phyloP scores from a whole-genome alignment of 257 asterid species.

The Plantago major region DNA sequence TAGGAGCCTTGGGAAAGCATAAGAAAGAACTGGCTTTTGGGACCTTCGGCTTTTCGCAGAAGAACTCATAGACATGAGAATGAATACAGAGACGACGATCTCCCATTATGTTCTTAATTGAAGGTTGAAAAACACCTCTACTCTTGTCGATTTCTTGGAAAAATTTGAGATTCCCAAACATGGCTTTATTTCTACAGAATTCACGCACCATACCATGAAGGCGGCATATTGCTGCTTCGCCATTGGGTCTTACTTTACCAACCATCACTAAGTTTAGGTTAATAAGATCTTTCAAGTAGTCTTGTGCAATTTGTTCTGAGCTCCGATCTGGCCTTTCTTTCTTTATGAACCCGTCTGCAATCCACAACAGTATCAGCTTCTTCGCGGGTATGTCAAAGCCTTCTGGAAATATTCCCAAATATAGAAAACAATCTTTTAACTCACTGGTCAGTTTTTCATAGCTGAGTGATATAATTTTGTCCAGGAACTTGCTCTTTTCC shows the following conservation, averaged over 20 bases:
- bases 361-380: conserved; percentile 25
- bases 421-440: conserved; percentile 28
- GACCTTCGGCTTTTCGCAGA: conserved; percentile 13
- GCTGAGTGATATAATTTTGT: conserved; percentile 16
- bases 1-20: conserved; percentile 15
- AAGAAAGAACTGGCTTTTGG: conserved; percentile 25
- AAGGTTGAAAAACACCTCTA: neutral
- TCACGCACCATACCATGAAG: conserved; percentile 26
- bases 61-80: conserved; percentile 20
- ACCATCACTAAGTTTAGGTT: conserved; percentile 25
- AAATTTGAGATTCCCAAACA: conserved; percentile 13
- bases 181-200: conserved; percentile 29
- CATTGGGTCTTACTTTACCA: conserved; percentile 18
- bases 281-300: conserved; percentile 19
- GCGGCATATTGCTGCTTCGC: conserved; percentile 28
- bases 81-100: conserved; percentile 28
- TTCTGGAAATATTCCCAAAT: conserved; percentile 23
- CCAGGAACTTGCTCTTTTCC: neutral
- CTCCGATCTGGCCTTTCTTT: neutral
- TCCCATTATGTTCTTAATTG: conserved; percentile 3
- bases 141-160: conserved; percentile 24
- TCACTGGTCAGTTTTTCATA: conserved; percentile 24
- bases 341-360: conserved; percentile 28
- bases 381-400: conserved; percentile 17
- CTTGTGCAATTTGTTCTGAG: conserved; percentile 22